phyloP scores from a whole-genome alignment of 164 flowering plant species.

The Platanus orientalis region DNA sequence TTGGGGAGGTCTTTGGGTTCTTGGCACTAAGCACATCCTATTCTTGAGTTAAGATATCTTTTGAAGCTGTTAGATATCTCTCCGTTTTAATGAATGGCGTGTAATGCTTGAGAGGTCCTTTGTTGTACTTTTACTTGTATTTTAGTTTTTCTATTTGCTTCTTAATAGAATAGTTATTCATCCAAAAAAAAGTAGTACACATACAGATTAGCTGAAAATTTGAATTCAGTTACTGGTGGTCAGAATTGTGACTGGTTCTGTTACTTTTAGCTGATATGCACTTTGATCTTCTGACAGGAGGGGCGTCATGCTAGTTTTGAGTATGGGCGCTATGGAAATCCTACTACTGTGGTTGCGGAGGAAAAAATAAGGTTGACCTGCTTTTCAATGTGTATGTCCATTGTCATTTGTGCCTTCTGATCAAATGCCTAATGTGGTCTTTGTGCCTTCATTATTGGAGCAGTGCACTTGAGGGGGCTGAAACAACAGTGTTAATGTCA shows the following conservation, averaged over 20 bases:
- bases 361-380: constrained; percentile 75
- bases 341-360: constrained; percentile 72
- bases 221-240: background rate
- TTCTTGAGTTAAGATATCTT: no score
- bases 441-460: constrained; percentile 5
- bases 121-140: no score
- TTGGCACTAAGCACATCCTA: no score
- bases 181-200: no score
- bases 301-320: constrained; percentile 74
- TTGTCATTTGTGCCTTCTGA: background rate
- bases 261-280: no score
- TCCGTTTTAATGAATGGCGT: no score
- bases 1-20: no score
- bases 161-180: no score
- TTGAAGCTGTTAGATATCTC: no score
- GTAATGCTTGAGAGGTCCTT: no score
- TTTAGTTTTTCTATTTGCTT: no score
- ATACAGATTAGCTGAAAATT: no score
- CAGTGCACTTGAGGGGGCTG: constrained; percentile 98
- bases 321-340: constrained; percentile 97
- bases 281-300: constrained; percentile 43
- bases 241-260: background rate
- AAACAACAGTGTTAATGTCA: constrained; percentile 77
- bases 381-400: background rate
- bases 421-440: background rate